Evolutionary conservation across 768 basidiomycete genomes (phyloP).

Genomic region (Xerocomellus amylosporus): DNA sequence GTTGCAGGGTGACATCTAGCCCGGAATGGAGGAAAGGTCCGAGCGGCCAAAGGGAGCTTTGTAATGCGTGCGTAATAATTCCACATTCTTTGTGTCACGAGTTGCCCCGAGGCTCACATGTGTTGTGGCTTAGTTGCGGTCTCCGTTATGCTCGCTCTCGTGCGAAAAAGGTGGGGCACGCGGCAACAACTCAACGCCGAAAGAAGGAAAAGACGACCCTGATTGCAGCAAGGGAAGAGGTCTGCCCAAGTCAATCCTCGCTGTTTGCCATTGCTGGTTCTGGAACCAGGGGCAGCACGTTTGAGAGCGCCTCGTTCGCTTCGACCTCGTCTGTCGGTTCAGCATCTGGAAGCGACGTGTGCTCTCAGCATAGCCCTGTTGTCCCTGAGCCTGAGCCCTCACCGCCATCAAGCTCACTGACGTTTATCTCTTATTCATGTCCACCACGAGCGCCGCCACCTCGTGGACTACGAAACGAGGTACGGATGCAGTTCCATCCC

Average conservation of each 20-base stretch:
- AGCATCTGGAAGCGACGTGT: conserved; percentile 57
- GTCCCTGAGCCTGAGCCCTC: conserved; percentile 56
- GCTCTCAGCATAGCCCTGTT: conserved; percentile 45
- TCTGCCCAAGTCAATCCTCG: conserved; percentile 22
- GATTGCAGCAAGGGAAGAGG: conserved; percentile 28
- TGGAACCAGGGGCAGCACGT: conserved; percentile 43
- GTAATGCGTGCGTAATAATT: conserved; percentile 76
- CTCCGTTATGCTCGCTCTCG: conserved; percentile 83
- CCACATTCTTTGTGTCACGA: conserved; percentile 11
- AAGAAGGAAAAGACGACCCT: conserved; percentile 54
- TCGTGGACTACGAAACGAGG: conserved; percentile 31
- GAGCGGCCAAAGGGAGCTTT: conserved; percentile 86
- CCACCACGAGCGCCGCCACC: conserved; percentile 36
- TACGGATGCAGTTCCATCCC: conserved; percentile 28
- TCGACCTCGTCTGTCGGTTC: conserved; percentile 51
- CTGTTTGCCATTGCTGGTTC: conserved; percentile 46
- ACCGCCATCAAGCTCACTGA: conserved; percentile 54
- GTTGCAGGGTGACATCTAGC: conserved; percentile 77
- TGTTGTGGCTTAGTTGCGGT: conserved; percentile 58
- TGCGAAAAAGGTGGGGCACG: conserved; percentile 81
- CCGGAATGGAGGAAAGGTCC: conserved; percentile 94
- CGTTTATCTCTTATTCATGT: conserved; percentile 57
- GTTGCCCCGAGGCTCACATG: conserved; percentile 19
- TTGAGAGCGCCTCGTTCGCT: conserved; percentile 48
- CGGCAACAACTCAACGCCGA: conserved; percentile 48